phyloP scores from a whole-genome alignment of 1,284 basidiomycete genomes.

The Apiotrichum porosum region DNA sequence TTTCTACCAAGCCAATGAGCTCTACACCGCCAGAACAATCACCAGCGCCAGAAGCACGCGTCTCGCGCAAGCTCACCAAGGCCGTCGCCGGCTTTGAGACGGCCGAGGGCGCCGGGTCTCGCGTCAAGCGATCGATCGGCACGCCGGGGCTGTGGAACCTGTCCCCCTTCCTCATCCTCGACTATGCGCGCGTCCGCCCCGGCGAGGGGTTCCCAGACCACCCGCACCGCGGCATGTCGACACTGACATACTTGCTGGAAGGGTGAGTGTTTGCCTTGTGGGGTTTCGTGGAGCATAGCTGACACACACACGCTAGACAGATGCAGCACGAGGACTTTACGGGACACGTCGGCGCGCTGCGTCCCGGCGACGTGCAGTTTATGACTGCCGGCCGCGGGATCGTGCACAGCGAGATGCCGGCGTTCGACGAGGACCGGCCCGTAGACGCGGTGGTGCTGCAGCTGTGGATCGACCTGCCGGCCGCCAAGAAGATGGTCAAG shows the following conservation, averaged over 20 bases:
- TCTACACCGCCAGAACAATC: not conserved
- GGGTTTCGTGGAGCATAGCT: not conserved
- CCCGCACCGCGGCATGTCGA: conserved; percentile 77
- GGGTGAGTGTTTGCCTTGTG: conserved; percentile 58
- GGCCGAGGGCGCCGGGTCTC: conserved; percentile 79
- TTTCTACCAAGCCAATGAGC: no score
- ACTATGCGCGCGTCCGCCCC: conserved; percentile 35
- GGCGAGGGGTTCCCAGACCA: conserved; percentile 61
- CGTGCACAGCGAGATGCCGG: conserved; percentile 84
- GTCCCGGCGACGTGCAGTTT: conserved; percentile 85
- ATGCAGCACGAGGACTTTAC: conserved; percentile 82
- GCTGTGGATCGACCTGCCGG: conserved; percentile 90
- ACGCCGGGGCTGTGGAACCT: conserved; percentile 68
- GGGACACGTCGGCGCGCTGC: conserved; percentile 73
- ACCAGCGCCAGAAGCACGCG: conserved; percentile 14
- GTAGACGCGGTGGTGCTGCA: conserved; percentile 60
- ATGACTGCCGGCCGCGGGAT: conserved; percentile 72
- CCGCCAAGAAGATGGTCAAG: conserved; percentile 72
- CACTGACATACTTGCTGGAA: conserved; percentile 75
- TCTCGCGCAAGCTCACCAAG: conserved; percentile 67
- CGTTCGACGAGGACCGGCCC: conserved; percentile 34
- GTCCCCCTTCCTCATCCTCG: conserved; percentile 77
- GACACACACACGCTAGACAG: conserved; percentile 11
- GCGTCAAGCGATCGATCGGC: conserved; percentile 82
- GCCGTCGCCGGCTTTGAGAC: conserved; percentile 71